phyloP scores from a whole-genome alignment of 2,329 filamentous ascomycete species.

The Clarireedia homoeocarpa region DNA sequence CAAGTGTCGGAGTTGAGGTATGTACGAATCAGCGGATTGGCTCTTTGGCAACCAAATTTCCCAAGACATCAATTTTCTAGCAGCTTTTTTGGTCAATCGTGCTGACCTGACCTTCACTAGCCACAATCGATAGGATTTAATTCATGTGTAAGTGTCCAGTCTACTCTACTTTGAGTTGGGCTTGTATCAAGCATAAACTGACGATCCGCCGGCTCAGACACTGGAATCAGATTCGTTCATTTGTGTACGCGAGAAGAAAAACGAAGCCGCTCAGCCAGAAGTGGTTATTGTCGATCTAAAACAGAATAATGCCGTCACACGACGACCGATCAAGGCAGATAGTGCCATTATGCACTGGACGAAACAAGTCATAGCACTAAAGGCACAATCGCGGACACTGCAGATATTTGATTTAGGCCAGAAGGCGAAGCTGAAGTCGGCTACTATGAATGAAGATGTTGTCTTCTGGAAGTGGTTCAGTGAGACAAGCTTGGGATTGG shows the following conservation, averaged over 20 bases:
- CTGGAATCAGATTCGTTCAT: slow-evolving; percentile 96
- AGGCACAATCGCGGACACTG: slow-evolving; percentile 86
- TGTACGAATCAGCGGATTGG: slow-evolving; percentile 24
- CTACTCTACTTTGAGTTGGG: slow-evolving; percentile 7
- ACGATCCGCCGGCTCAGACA: slow-evolving; percentile 50
- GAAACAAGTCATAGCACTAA: slow-evolving; percentile 91
- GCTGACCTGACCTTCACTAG: slow-evolving; percentile 37
- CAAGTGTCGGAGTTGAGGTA: slow-evolving; percentile 45
- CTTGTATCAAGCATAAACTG: slow-evolving; percentile 6
- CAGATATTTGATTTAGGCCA: slow-evolving; percentile 94
- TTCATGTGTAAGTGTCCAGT: slow-evolving; percentile 60
- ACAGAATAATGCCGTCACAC: slow-evolving; percentile 91
- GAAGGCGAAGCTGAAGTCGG: slow-evolving; percentile 94
- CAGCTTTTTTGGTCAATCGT: slow-evolving; percentile 1
- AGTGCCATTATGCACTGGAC: slow-evolving; percentile 99
- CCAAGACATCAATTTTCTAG: slow-evolving; percentile 8
- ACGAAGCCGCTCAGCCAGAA: slow-evolving; percentile 75
- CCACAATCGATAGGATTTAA: slow-evolving; percentile 75
- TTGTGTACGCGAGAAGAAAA: slow-evolving; percentile 91
- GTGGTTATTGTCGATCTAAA: slow-evolving; percentile 98
- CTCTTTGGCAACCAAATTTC: slow-evolving; percentile 6
- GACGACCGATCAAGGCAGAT: slow-evolving; percentile 95
- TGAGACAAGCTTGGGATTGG: slow-evolving; percentile 77
- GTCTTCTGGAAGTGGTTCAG: slow-evolving; percentile 99
- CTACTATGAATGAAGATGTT: slow-evolving; percentile 93